Base-by-base conservation (phyloP, 805 yeast species). In the Wickerhamiella siamensis region DNA sequence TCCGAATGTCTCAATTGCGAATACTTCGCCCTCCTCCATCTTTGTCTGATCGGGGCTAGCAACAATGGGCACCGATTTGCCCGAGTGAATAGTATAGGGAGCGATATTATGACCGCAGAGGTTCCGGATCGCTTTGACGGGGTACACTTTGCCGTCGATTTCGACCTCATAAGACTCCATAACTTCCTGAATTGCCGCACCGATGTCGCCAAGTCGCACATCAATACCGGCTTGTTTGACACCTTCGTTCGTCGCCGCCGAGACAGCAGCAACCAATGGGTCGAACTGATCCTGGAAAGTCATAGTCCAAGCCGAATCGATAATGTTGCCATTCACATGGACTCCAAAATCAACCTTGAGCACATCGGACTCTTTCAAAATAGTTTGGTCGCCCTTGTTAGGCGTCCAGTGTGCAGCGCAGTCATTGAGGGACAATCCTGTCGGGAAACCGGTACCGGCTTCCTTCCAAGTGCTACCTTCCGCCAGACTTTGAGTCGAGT, bases 321-420 rank as follows among this genome's bases (percentile, higher is more conserved):
- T 77, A 54, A 91, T 91, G 54, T 76, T 76, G 14, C 98, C 98
- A 55, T 91, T 83, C 33, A 88, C 82, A 57, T 91, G 98, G 18
- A 91, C 95, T 50, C 98, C 98, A 55, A 88, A 75, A 59, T 91
- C 98, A 32, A 91, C 88, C 65, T 91, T 91, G 83, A 91, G 75
- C 37, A 91, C 95, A 60, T 91, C 98, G 46, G 83, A 94, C 53
- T 84, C 75, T 46, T 71, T 67, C 51, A 91, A 66, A 2, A 81
- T 80, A 5, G 83, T 72, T 54, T 76, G 83, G 60, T 91, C 98
- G 10, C 95, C 95, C 4, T 88, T 79, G 63, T 91, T 91, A 12
- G 98, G 98, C 0, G 97, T 88, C 63, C 86, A 91, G 60, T 91
- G 99, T 0, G 98, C 98, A 20, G 99, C 99, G 57, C 84, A 79